These are phyloP conservation scores for Septoria linicola DNA, from an alignment of 2,329 filamentous ascomycete genomes.

Conservation along the genomic window DNA sequence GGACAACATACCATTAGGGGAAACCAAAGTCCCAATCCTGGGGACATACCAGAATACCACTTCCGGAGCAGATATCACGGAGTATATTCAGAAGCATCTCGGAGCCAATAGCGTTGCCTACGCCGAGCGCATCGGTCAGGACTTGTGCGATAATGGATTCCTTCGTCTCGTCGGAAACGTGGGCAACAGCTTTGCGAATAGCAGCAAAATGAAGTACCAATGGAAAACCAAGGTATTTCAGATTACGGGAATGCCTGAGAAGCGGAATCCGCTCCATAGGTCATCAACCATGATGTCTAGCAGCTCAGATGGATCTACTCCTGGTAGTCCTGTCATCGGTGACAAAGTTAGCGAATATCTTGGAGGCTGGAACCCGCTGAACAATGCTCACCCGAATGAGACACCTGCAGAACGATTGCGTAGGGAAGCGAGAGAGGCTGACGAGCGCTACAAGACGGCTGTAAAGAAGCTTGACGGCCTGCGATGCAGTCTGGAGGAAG, in stretches of 20 bases:
- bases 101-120: conserved; percentile 80
- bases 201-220: conserved; percentile 95
- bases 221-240: conserved; percentile 93
- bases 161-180: conserved; percentile 90
- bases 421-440: conserved; percentile 83
- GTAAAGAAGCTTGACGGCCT: conserved; percentile 86
- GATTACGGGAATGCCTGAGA: conserved; percentile 81
- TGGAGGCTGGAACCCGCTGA: conserved; percentile 88
- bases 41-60: conserved; percentile 94
- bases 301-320: conserved; percentile 26
- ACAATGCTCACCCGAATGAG: conserved; percentile 88
- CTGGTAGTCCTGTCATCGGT: conserved; percentile 78
- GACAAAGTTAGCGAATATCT: conserved; percentile 76
- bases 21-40: conserved; percentile 92
- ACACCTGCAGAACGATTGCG: conserved; percentile 82
- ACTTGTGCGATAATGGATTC: conserved; percentile 81
- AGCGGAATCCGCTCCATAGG: conserved; percentile 67
- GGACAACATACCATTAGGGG: conserved; percentile 78
- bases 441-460: conserved; percentile 87
- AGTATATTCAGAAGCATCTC: conserved; percentile 90
- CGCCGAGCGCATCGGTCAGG: conserved; percentile 91
- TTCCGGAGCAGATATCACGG: conserved; percentile 86
- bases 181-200: conserved; percentile 93
- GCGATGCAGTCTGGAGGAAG: conserved; percentile 91
- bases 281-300: conserved; percentile 68